Conservation (phyloP, 83 land plant species). For the Larix sibirica region DNA sequence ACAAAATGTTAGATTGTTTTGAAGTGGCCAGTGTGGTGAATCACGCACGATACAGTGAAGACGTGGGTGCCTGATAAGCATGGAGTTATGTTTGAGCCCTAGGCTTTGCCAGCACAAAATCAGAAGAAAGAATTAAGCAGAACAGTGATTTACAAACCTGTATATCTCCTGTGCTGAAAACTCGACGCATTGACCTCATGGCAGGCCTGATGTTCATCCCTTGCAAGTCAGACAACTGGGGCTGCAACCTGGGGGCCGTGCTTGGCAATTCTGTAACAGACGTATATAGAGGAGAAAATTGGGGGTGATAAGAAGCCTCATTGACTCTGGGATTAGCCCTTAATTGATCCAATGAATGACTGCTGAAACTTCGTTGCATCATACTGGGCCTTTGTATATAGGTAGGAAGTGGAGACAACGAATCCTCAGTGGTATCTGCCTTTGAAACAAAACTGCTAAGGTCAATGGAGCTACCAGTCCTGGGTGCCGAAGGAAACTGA, state of each 20-base stretch:
- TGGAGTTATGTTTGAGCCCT: too few species aligned
- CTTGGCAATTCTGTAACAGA: conserved; percentile 20
- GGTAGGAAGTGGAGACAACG: conserved; percentile 14
- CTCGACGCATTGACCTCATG: conserved; percentile 25
- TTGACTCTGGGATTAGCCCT: conserved; percentile 13
- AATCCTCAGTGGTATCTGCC: conserved; percentile 22
- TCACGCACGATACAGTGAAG: not conserved
- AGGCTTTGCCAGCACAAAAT: too few species aligned
- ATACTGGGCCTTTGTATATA: conserved; percentile 1
- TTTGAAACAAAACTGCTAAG: conserved; percentile 9
- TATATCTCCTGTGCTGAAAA: conserved; percentile 33
- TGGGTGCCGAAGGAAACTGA: not conserved
- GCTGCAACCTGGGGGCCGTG: conserved; percentile 18
- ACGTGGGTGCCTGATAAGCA: too few species aligned
- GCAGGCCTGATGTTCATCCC: conserved; percentile 26
- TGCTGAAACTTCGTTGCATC: conserved; percentile 36
- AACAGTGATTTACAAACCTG: conserved; percentile 20
- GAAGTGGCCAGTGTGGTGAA: too few species aligned
- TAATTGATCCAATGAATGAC: conserved; percentile 32
- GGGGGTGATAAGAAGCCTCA: conserved; percentile 6
- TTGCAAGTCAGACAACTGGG: conserved; percentile 27
- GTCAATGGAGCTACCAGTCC: not conserved
- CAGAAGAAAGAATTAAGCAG: not conserved
- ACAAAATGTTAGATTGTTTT: not conserved
- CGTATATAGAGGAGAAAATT: conserved; percentile 19